A percentile compares a stretch with the other conserved stretches of the same genome.
phyloP scores from a whole-genome alignment of 2,329 filamentous ascomycete genomes.

The Penicillium frequentans region DNA sequence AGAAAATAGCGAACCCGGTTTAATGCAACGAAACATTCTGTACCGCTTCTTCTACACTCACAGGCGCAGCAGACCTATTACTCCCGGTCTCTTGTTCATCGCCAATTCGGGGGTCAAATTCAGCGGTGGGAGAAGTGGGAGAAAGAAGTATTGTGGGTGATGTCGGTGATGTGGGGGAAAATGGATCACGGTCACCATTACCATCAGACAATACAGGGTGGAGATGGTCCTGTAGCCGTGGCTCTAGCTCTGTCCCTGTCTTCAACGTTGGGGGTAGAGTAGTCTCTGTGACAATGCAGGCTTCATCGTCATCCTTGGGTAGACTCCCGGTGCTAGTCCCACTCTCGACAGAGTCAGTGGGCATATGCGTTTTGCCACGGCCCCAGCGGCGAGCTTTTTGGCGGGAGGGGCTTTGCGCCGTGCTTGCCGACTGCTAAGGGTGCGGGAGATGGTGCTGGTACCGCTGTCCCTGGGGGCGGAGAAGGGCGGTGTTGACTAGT shows the following conservation, averaged over 20 bases:
- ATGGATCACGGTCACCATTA: slow-evolving; percentile 12
- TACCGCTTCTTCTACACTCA: slow-evolving; percentile 37
- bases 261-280: background rate
- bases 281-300: slow-evolving; percentile 5
- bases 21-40: slow-evolving; percentile 32
- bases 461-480: background rate
- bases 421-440: slow-evolving; percentile 15
- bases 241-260: background rate
- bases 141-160: slow-evolving; percentile 19
- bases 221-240: background rate
- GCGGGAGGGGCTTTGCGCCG: slow-evolving; percentile 39
- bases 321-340: slow-evolving; percentile 14
- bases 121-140: background rate
- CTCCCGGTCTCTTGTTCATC: background rate
- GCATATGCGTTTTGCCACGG: slow-evolving; percentile 26
- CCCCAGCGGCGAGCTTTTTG: slow-evolving; percentile 45
- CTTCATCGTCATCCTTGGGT: slow-evolving; percentile 15
- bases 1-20: background rate
- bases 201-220: background rate
- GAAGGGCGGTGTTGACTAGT: slow-evolving; percentile 28
- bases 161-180: slow-evolving; percentile 22
- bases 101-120: background rate
- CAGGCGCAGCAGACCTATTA: slow-evolving; percentile 5
- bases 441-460: background rate
- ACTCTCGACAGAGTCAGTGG: slow-evolving; percentile 26